Conservation (phyloP, 768 basidiomycete genomes). For the Amanita pallidorosea region DNA sequence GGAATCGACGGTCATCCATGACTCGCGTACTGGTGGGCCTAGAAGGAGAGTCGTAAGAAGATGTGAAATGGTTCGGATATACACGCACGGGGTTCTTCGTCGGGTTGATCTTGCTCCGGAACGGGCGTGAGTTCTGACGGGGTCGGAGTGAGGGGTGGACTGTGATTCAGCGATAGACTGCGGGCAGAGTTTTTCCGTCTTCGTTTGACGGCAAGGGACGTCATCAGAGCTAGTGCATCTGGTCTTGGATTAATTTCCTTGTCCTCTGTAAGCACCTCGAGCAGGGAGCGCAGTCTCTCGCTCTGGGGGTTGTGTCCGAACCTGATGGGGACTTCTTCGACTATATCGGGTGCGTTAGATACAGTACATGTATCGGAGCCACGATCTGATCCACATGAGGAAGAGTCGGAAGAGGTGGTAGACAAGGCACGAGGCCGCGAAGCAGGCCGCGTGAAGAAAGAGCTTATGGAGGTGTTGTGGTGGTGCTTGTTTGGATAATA, state of each 20-base stretch:
- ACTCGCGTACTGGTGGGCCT: slow-evolving; percentile 23
- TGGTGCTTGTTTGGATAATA: slow-evolving; percentile 9
- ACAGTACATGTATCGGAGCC: slow-evolving; percentile 20
- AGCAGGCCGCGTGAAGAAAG: slow-evolving; percentile 3
- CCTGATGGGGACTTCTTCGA: slow-evolving; percentile 27
- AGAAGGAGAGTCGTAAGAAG: neutral
- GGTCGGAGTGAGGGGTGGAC: slow-evolving; percentile 3
- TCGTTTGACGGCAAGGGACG: slow-evolving; percentile 2
- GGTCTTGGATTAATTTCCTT: slow-evolving; percentile 20
- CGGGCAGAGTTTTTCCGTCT: neutral
- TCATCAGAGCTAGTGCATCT: slow-evolving; percentile 3
- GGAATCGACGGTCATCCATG: slow-evolving; percentile 34
- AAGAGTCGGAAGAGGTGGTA: slow-evolving; percentile 31
- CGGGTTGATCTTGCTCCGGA: slow-evolving; percentile 3
- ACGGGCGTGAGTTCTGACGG: slow-evolving; percentile 2
- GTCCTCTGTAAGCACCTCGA: slow-evolving; percentile 45
- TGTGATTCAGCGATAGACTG: neutral
- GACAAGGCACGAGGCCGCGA: slow-evolving; percentile 26
- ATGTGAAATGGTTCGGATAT: neutral
- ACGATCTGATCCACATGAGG: slow-evolving; percentile 27
- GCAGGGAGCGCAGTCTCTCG: slow-evolving; percentile 20
- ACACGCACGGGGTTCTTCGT: neutral
- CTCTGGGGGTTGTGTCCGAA: slow-evolving; percentile 33
- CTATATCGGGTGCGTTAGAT: slow-evolving; percentile 22
- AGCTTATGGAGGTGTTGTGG: slow-evolving; percentile 9